Base-by-base conservation (phyloP, 371 early-diverging fungal species). In the Mucor mucedo region DNA sequence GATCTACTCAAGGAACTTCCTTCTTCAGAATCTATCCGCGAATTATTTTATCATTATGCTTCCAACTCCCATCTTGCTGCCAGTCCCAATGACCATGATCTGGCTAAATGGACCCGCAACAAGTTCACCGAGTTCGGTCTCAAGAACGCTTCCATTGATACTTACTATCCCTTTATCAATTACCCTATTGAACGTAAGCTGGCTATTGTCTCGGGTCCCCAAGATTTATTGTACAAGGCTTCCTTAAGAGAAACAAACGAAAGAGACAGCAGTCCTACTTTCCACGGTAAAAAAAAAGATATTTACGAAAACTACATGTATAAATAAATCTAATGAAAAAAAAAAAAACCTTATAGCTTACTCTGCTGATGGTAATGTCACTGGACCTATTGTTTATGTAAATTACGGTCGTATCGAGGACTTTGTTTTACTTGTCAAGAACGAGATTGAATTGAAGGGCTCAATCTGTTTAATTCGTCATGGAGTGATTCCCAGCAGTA, bases 341-440 rank as follows among this genome's bases (percentile, higher is more conserved):
- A 21, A 21, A 21, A 21, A 21, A 21, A 21, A 21, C 21, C 21
- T 21, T 21, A 21, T 42, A 66, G 69, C 84, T 32, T 87, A 85
- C 63, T 84, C 88, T 40, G 85, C 85, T 38, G 70, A 76, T 49
- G 91, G 91, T 28, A 84, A 82, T 63, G 87, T 83, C 9, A 81
- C 80, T 4, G 89, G 84, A 6, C 78, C 75, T 38, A 69, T 90
- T 3, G 82, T 90, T 6, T 90, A 89, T 67, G 89, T 85, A 30
- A 85, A 88, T 62, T 90, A 85, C 62, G 89, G 90, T 58, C 69
- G 79, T 10, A 54, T 75, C 10, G 80, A 84, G 60, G 90, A 90
- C 65, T 89, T 89, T 64, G 70, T 67, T 41, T 73, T 90, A 10
- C 58, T 67, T 9, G 84, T 27, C 13, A 53, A 68, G 14, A 60